Evolutionary conservation across 2,329 filamentous ascomycete species (phyloP).

Genomic region (Phaeomoniella chlamydospora): DNA sequence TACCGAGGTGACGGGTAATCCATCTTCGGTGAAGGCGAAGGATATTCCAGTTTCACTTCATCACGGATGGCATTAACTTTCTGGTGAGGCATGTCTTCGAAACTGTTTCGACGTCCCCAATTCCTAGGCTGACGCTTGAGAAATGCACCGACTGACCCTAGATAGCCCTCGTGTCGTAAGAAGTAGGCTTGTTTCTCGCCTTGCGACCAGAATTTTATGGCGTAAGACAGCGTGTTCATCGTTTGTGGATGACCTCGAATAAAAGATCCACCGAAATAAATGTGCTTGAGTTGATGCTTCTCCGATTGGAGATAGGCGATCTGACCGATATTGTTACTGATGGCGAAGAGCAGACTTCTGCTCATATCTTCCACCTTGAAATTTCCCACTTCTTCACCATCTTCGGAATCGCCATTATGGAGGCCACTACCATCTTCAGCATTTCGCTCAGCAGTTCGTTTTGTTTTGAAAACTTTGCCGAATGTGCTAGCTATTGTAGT

Average conservation of each 20-base stretch:
- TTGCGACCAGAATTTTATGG: conserved; percentile 95
- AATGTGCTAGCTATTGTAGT: conserved; percentile 93
- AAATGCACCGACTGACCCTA: conserved; percentile 88
- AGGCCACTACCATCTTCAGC: conserved; percentile 58
- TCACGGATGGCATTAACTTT: neutral
- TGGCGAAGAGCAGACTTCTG: conserved; percentile 80
- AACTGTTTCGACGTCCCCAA: conserved; percentile 73
- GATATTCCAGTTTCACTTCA: neutral
- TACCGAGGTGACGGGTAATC: too few species aligned
- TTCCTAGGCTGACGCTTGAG: conserved; percentile 79
- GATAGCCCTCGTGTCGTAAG: conserved; percentile 84
- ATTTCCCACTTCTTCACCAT: conserved; percentile 21
- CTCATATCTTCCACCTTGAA: conserved; percentile 81
- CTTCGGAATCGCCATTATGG: conserved; percentile 34
- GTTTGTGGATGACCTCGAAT: conserved; percentile 94
- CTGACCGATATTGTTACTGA: conserved; percentile 96
- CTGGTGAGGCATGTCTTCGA: conserved; percentile 36
- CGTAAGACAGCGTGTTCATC: conserved; percentile 93
- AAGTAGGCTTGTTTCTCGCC: conserved; percentile 93
- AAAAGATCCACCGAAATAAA: conserved; percentile 96
- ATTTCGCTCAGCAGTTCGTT: conserved; percentile 63
- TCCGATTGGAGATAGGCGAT: conserved; percentile 96
- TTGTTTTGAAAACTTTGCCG: conserved; percentile 91
- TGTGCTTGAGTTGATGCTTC: conserved; percentile 78
- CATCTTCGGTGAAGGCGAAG: neutral